Base-by-base conservation (phyloP, 805 yeast species). In the Ogataea polymorpha region DNA sequence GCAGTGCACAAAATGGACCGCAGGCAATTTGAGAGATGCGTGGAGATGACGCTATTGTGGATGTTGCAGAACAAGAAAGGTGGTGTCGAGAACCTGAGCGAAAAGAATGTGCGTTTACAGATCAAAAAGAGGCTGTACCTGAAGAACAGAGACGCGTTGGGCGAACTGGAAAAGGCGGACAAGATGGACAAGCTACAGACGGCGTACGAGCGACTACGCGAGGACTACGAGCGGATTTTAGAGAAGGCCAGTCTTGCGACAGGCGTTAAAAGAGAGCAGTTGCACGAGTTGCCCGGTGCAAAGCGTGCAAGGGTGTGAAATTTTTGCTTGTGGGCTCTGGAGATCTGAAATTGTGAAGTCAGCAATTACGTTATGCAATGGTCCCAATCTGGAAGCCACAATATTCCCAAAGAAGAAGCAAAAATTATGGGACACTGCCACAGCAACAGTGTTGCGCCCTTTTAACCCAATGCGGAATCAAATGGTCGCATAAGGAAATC, bases 101-200 rank as follows among this genome's bases (percentile, higher is more conserved):
- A 50, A 23, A 62, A 63, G 43, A 67, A 68, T 6, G 63, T 78
- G 6, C 67, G 93, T 39, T 55, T 81, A 23, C 73, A 75, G 48
- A 82, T 91, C 46, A 91, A 90, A 61, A 74, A 70, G 53, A 72
- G 99, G 44, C 64, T 93, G 18, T 91, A 72, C 56, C 72, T 77
- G 41, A 86, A 87, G 57, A 93, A 93, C 64, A 77, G 71, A 52
- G 97, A 90, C 42, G 89, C 88, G 0, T 68, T 93, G 40, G 64
- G 62, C 25, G 84, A 79, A 4, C 64, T 88, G 57, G 88, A 82
- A 31, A 70, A 65, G n/a, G 68, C 76, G 0, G 79, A 79, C n/a
- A 70, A 77, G 46, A 72, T 72, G 46, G 87, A 82, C 52, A 86
- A 86, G 53, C 68, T 88, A 27, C 87, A 86, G 38, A 79, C 81